Evolutionary conservation across 2,329 filamentous ascomycete genomes (phyloP).

Genomic region (Penicillium sp.): DNA sequence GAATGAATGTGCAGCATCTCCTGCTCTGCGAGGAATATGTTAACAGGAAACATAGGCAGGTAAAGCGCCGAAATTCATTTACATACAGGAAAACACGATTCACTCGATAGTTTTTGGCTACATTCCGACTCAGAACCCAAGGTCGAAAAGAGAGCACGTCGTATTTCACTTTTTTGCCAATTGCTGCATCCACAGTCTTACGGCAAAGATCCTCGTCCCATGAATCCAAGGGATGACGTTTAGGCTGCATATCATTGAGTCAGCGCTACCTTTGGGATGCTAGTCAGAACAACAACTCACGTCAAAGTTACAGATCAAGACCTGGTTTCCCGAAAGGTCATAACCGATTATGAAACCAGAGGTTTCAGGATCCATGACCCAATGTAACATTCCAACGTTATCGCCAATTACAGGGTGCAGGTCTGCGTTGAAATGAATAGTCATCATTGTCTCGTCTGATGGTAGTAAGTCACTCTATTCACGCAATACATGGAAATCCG

Average conservation of each 20-base stretch:
- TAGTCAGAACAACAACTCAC: slow-evolving; percentile 24
- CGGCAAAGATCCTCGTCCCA: slow-evolving; percentile 36
- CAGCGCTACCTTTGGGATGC: too few relatives aligned
- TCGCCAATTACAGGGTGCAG: slow-evolving; percentile 35
- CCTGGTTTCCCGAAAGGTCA: slow-evolving; percentile 39
- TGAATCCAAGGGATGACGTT: slow-evolving; percentile 31
- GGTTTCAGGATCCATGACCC: slow-evolving; percentile 42
- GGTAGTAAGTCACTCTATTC: too few relatives aligned
- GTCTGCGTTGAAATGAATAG: slow-evolving; percentile 44
- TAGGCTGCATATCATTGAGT: too few relatives aligned
- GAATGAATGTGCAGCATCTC: slow-evolving; percentile 55
- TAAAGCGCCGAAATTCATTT: too few relatives aligned
- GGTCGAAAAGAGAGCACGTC: slow-evolving; percentile 40
- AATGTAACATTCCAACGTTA: slow-evolving; percentile 43
- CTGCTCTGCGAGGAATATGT: slow-evolving; percentile 34
- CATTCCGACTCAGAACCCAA: slow-evolving; percentile 41
- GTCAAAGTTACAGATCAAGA: slow-evolving; percentile 45
- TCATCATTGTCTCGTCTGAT: slow-evolving; percentile 47
- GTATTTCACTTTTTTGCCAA: slow-evolving; percentile 26
- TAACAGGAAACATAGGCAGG: too few relatives aligned
- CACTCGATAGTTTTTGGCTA: slow-evolving; percentile 34
- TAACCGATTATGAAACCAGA: slow-evolving; percentile 46
- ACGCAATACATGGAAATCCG: neutral
- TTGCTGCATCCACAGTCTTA: slow-evolving; percentile 27
- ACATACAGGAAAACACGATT: slow-evolving; percentile 36